These are phyloP conservation scores for Leccinum boreale DNA, from an alignment of 768 basidiomycete genomes.

Conservation along the genomic window DNA sequence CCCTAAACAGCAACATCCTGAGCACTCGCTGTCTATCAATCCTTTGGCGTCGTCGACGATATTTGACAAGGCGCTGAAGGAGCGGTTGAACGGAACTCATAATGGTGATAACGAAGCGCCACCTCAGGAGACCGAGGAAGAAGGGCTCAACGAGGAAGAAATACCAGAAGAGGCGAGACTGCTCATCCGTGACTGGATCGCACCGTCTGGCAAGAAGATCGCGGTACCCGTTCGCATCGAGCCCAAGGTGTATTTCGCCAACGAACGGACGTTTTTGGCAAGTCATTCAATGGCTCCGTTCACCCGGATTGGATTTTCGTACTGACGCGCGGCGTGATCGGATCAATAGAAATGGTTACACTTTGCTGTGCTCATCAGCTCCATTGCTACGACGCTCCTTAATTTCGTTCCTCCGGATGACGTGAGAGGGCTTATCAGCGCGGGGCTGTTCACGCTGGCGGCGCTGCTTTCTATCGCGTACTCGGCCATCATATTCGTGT, in stretches of 20 bases:
- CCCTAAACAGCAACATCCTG: conserved; percentile 6
- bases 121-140: conserved; percentile 24
- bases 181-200: conserved; percentile 65
- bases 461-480: conserved; percentile 88
- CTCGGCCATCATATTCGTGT: conserved; percentile 76
- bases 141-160: conserved; percentile 37
- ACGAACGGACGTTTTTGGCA: conserved; percentile 91
- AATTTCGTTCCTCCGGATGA: conserved; percentile 80
- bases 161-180: conserved; percentile 49
- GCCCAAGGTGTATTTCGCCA: conserved; percentile 97
- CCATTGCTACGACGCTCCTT: conserved; percentile 85
- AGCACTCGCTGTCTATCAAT: conserved; percentile 62
- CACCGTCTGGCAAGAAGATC: conserved; percentile 85
- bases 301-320: background rate
- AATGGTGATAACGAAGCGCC: conserved; percentile 19
- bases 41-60: conserved; percentile 79
- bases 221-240: conserved; percentile 94
- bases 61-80: conserved; percentile 82
- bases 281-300: conserved; percentile 30
- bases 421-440: conserved; percentile 77
- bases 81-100: conserved; percentile 47
- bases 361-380: conserved; percentile 81
- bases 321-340: background rate
- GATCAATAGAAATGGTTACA: conserved; percentile 78
- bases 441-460: conserved; percentile 84